Base-by-base conservation (phyloP, 306 rosid genomes). In the Prinsepia uniflora region DNA sequence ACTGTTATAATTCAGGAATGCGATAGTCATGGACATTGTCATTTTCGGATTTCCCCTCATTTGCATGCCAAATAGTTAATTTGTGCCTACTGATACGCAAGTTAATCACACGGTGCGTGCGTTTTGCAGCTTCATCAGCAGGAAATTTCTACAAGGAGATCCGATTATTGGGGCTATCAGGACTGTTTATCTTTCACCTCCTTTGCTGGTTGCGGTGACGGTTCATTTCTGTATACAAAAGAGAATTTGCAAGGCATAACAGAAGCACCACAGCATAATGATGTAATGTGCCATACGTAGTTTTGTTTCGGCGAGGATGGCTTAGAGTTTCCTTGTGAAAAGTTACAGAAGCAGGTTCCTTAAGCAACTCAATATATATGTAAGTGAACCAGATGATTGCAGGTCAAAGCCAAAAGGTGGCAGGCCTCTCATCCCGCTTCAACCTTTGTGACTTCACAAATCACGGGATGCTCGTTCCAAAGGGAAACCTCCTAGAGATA, bases 321-420 rank as follows among this genome's bases (percentile, higher is more conserved):
- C 36, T 30, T 65, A 75, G 75, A 73, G 67, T 56, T 75, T 68
- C 79, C 67, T 63, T 58, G 8, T 55, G 75, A 53, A 70, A 73
- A 58, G 79, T 73, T 72, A 48, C 76, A 55, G 67, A 45, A 10
- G 7, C 57, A 14, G n/a, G 80, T 77, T 79, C 69, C 72, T 64
- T 24, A 73, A 74, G 65, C 57, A 64, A 63, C 78, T 1, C 36
- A 30, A 30, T 30, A 71, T 60, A 65, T 73, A 55, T 0, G 7
- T 15, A 60, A 63, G 81, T 76, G 74, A 70, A 63, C 67, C 80
- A 65, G 77, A 74, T 57, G 83, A 70, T 18, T 50, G 75, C 67
- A 55, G 88, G 96, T 87, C 96, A 72, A 90, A 85, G 93, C 93
- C 88, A 81, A 71, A 75, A 73, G 82, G 83, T 90, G 92, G 92